Base-by-base conservation (phyloP, 116 monocot genomes). In the Cymodocea nodosa region DNA sequence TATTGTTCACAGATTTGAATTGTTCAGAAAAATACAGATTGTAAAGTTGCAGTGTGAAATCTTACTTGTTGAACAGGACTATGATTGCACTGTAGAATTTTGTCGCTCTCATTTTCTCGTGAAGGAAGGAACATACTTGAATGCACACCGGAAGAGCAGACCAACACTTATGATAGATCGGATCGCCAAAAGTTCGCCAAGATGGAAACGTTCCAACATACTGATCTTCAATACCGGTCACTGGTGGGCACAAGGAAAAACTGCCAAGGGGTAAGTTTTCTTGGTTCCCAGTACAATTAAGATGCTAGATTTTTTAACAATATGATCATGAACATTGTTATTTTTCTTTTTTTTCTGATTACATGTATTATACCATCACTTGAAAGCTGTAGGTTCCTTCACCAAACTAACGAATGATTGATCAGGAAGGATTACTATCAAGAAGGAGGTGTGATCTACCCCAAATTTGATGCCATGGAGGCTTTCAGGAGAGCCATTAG, bases 171-270 rank as follows among this genome's bases (percentile, higher is more conserved):
- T 57, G 53, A 85, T 95, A 18, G 95, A 95, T 74, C 82, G 70
- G n/a, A 83, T 95, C 18, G 87, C 79, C 73, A 87, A 87, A 73
- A 77, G 85, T 40, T 73, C 94, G 35, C 57, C 68, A 17, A 76
- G 90, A 55, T 95, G 94, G 94, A 95, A 79, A 68, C 79, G 62
- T 49, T 90, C 90, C 56, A 78, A 95, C 60, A 78, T 95, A 18
- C 71, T 95, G 40, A 71, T 95, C 71, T 95, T 95, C 54, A 95
- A 95, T 63, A 95, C 94, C 49, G 94, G 94, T 35, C 94, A 95
- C 60, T 95, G 94, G 94, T 95, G 94, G 94, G 78, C 78, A 15
- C 94, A 90, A 80, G 83, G 85, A 52, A 90, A 90, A 71, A 90
- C 95, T 65, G 74, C 87, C 17, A 87, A 75, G 58, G 90, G 95